phyloP scores from a whole-genome alignment of 345 rosid species.

The Eutrema japonicum region DNA sequence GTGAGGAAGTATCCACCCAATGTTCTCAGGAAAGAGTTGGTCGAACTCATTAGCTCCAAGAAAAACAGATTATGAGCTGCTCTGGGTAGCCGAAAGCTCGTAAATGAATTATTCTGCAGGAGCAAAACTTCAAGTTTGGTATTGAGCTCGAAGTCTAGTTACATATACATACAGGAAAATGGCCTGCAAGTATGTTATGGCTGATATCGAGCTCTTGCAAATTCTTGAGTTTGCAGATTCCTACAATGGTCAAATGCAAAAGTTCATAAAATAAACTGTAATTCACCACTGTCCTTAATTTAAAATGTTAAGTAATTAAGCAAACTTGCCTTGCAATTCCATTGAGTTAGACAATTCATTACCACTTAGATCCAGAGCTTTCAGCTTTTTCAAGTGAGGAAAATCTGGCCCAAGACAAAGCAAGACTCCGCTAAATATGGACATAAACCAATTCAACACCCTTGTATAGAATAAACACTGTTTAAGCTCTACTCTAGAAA shows the following conservation, averaged over 20 bases:
- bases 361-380: slow-evolving; percentile 8
- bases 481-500: too few relatives aligned
- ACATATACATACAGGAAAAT: too few relatives aligned
- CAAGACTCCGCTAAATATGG: background rate
- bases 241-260: too few relatives aligned
- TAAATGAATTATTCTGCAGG: background rate
- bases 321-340: slow-evolving; percentile 8
- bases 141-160: too few relatives aligned
- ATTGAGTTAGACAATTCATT: background rate
- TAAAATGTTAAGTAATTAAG: too few relatives aligned
- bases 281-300: too few relatives aligned
- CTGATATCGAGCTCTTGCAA: too few relatives aligned
- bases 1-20: background rate
- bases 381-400: background rate
- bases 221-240: too few relatives aligned
- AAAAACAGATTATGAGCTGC: background rate
- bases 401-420: background rate
- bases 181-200: too few relatives aligned
- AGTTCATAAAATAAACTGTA: too few relatives aligned
- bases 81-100: background rate
- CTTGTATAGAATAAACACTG: too few relatives aligned
- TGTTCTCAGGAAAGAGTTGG: background rate
- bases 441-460: too few relatives aligned
- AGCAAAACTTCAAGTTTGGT: background rate
- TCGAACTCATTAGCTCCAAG: background rate